A percentile compares a stretch with the other conserved stretches of the same genome.
Conservation (phyloP, 768 basidiomycete species). For the Postia placenta region DNA sequence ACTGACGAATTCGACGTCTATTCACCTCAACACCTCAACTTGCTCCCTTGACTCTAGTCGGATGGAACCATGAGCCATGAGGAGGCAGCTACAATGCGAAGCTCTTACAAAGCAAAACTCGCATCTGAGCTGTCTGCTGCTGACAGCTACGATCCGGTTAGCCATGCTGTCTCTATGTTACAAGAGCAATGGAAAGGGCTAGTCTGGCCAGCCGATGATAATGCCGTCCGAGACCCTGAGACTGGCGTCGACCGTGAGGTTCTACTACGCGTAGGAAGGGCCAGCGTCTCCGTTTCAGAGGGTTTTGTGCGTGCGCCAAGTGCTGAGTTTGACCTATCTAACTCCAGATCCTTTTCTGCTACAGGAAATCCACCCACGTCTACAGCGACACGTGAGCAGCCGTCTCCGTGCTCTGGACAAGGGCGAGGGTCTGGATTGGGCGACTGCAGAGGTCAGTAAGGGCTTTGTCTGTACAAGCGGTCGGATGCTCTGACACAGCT, state of each 20-base stretch:
- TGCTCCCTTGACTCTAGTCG: conserved; percentile 14
- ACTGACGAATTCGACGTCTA: no score
- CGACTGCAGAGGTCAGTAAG: conserved; percentile 70
- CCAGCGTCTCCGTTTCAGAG: conserved; percentile 55
- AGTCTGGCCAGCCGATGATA: conserved; percentile 55
- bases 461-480: not conserved
- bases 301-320: conserved; percentile 51
- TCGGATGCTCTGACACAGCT: not conserved
- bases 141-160: conserved; percentile 40
- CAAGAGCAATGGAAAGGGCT: conserved; percentile 57
- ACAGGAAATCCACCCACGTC: conserved; percentile 73
- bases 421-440: conserved; percentile 79
- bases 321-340: not conserved
- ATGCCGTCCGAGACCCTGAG: conserved; percentile 48
- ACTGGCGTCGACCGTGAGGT: conserved; percentile 58
- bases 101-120: conserved; percentile 54
- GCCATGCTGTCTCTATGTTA: conserved; percentile 49
- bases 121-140: conserved; percentile 52
- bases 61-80: conserved; percentile 48
- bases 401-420: conserved; percentile 63
- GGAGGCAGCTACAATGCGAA: conserved; percentile 45
- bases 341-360: no score
- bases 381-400: conserved; percentile 75
- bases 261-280: conserved; percentile 56
- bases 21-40: not conserved